Evolutionary conservation across 768 basidiomycete genomes (phyloP).

Genomic region (Xerocomellus intermedius): DNA sequence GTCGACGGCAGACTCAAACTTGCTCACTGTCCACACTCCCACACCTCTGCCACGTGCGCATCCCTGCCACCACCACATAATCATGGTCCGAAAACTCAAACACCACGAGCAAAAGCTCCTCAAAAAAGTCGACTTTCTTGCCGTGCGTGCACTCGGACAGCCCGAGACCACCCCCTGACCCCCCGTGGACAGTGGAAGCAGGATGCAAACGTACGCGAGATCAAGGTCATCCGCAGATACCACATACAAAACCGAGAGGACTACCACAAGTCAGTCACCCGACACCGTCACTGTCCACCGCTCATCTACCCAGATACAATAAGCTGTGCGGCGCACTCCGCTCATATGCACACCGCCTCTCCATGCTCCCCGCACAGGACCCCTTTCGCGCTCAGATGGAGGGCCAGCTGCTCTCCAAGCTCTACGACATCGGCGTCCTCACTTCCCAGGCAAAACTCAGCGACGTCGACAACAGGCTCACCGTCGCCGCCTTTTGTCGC

Average conservation of each 20-base stretch:
- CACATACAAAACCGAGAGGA: conserved; percentile 94
- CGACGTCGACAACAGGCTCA: conserved; percentile 92
- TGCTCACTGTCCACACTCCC: conserved; percentile 22
- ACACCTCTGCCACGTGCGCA: conserved; percentile 34
- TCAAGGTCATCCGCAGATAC: conserved; percentile 92
- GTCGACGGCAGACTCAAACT: conserved; percentile 31
- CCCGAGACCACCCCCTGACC: conserved; percentile 1
- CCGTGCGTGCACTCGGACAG: conserved; percentile 47
- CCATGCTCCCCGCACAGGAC: conserved; percentile 85
- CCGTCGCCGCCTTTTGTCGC: conserved; percentile 92
- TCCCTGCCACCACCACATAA: conserved; percentile 3
- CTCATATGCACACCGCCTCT: conserved; percentile 80
- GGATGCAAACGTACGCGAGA: conserved; percentile 87
- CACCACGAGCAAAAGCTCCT: conserved; percentile 93
- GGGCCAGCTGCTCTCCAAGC: conserved; percentile 82
- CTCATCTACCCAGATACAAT: conserved; percentile 66
- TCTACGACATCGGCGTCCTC: conserved; percentile 96
- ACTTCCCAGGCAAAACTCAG: conserved; percentile 84
- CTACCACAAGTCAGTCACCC: conserved; percentile 70
- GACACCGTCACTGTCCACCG: not conserved
- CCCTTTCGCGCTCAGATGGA: conserved; percentile 86
- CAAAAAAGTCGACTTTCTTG: conserved; percentile 96
- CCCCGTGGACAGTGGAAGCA: conserved; percentile 79
- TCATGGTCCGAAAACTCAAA: conserved; percentile 88
- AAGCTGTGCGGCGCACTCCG: conserved; percentile 88